Conservation (phyloP, 257 asterid genomes). For the Ajuga chamaepitys region DNA sequence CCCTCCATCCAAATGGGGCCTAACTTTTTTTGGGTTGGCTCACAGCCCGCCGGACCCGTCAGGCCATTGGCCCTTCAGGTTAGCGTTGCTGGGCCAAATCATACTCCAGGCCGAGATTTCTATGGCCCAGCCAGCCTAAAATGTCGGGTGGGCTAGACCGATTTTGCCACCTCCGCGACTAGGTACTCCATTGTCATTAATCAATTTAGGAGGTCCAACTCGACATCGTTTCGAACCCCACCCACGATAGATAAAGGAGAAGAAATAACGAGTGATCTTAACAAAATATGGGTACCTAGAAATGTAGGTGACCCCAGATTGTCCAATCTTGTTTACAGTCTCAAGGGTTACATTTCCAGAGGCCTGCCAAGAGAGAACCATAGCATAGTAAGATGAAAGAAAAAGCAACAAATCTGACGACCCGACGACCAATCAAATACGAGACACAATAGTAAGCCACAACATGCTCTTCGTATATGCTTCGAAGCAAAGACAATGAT, state of each 20-base stretch:
- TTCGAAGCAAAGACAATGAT: not conserved
- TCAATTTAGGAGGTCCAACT: not conserved
- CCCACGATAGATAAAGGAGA: not conserved
- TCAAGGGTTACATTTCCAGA: constrained; percentile 97
- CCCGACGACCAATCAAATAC: not conserved
- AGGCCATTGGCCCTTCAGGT: too few species aligned
- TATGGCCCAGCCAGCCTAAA: too few species aligned
- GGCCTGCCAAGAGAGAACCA: constrained; percentile 47
- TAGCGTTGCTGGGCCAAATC: too few species aligned
- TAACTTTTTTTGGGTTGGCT: too few species aligned
- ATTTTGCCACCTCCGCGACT: too few species aligned
- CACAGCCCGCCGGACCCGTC: too few species aligned
- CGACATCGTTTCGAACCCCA: not conserved
- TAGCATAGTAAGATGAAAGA: constrained; percentile 3
- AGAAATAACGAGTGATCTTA: not conserved
- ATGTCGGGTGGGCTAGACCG: too few species aligned
- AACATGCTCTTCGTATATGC: not conserved
- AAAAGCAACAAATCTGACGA: too few species aligned
- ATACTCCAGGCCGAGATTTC: too few species aligned
- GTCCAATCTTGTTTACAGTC: constrained; percentile 81
- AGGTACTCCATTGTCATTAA: too few species aligned
- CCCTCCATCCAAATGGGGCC: too few species aligned
- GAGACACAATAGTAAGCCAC: not conserved
- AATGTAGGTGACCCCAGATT: constrained; percentile 87
- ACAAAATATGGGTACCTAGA: constrained; percentile 49